Percentiles rank a stretch among this genome's conserved stretches.
phyloP scores from a whole-genome alignment of 371 early-diverging fungal species.

The Mucor plumbeus region DNA sequence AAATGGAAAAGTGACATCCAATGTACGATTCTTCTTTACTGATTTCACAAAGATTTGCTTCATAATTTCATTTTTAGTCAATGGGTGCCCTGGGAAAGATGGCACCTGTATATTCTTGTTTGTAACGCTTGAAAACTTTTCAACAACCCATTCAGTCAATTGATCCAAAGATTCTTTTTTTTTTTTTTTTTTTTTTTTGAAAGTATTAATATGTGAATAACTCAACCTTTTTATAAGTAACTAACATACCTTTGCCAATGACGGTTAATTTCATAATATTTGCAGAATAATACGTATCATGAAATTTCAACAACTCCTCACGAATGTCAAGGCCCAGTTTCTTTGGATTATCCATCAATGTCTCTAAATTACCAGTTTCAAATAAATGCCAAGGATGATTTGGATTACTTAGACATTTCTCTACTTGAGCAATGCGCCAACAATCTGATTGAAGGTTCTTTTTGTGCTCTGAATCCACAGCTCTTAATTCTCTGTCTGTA shows the following conservation, averaged over 20 bases:
- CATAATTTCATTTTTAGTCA: slow-evolving; percentile 70
- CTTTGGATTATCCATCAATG: slow-evolving; percentile 76
- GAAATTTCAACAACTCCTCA: slow-evolving; percentile 83
- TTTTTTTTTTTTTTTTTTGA: slow-evolving; percentile 50
- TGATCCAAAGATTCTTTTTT: slow-evolving; percentile 79
- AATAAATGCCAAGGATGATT: slow-evolving; percentile 87
- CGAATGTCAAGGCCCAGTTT: slow-evolving; percentile 79
- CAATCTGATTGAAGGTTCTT: slow-evolving; percentile 88
- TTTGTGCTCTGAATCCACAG: slow-evolving; percentile 96
- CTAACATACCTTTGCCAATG: slow-evolving; percentile 76
- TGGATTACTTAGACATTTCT: slow-evolving; percentile 73
- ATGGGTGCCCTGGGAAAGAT: slow-evolving; percentile 71
- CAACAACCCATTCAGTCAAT: slow-evolving; percentile 79
- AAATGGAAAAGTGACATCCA: slow-evolving; percentile 85
- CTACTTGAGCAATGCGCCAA: slow-evolving; percentile 86
- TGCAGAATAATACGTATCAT: slow-evolving; percentile 89
- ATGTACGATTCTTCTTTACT: slow-evolving; percentile 74
- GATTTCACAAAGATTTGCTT: slow-evolving; percentile 77
- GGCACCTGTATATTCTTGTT: slow-evolving; percentile 75
- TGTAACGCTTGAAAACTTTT: slow-evolving; percentile 72
- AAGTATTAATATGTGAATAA: background rate
- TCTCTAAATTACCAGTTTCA: slow-evolving; percentile 84
- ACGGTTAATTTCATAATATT: slow-evolving; percentile 95
- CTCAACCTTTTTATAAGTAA: background rate
- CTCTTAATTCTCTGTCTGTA: slow-evolving; percentile 90